Percentiles rank a stretch among this genome's conserved stretches.
Conservation (phyloP, 2,329 filamentous ascomycete species). For the Fusarium caatingaense region DNA sequence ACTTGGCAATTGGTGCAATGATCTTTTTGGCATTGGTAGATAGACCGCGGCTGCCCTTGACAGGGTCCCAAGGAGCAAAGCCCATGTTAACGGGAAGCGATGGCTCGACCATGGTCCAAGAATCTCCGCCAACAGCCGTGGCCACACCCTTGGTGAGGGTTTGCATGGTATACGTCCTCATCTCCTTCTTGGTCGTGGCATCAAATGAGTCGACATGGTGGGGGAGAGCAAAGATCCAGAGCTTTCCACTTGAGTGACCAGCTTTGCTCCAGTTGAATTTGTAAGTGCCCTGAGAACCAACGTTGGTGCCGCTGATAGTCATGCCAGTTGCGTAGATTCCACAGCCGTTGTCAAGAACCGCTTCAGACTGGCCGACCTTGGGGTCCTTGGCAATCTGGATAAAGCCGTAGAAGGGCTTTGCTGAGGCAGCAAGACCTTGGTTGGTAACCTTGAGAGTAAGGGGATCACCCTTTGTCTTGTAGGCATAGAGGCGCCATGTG, state of each 20-base stretch:
- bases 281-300: slow-evolving; percentile 74
- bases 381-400: slow-evolving; percentile 88
- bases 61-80: slow-evolving; percentile 81
- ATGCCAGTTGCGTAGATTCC: slow-evolving; percentile 79
- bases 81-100: slow-evolving; percentile 78
- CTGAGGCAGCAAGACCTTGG: slow-evolving; percentile 72
- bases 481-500: slow-evolving; percentile 85
- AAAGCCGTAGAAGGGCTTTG: slow-evolving; percentile 76
- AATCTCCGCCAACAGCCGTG: slow-evolving; percentile 75
- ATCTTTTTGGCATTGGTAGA: slow-evolving; percentile 65
- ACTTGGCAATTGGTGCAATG: slow-evolving; percentile 72
- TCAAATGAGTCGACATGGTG: slow-evolving; percentile 87
- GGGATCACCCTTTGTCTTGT: slow-evolving; percentile 66
- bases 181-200: slow-evolving; percentile 60
- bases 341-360: slow-evolving; percentile 77
- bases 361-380: slow-evolving; percentile 65
- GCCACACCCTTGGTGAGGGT: slow-evolving; percentile 89
- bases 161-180: slow-evolving; percentile 70
- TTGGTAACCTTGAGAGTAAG: slow-evolving; percentile 76
- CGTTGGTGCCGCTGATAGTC: slow-evolving; percentile 71
- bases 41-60: slow-evolving; percentile 61
- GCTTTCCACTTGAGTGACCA: slow-evolving; percentile 67
- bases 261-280: slow-evolving; percentile 77
- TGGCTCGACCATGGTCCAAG: slow-evolving; percentile 82
- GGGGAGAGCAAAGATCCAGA: slow-evolving; percentile 89